Percentiles rank a stretch among this genome's conserved stretches.
Conservation (phyloP, 2,329 filamentous ascomycete genomes). For the Colletotrichum sp. region DNA sequence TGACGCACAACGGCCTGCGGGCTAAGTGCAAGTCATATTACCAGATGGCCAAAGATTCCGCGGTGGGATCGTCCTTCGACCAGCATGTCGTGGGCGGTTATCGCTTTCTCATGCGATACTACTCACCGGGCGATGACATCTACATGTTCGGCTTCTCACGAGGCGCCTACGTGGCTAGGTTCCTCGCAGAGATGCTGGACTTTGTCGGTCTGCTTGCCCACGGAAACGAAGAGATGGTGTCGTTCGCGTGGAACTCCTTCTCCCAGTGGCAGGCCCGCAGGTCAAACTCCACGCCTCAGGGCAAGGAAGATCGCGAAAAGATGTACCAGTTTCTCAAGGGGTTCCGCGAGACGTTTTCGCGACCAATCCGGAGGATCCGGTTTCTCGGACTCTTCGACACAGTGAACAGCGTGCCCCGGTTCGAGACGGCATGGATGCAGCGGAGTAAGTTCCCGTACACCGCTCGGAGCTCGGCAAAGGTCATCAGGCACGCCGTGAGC, state of each 20-base stretch:
- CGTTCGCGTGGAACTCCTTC: conserved; percentile 85
- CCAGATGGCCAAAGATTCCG: conserved; percentile 77
- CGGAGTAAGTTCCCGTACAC: conserved; percentile 78
- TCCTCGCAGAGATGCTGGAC: conserved; percentile 84
- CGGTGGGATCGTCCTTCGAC: conserved; percentile 80
- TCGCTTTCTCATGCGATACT: conserved; percentile 78
- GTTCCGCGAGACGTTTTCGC: conserved; percentile 81
- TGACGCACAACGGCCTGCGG: conserved; percentile 61
- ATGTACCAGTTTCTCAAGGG: conserved; percentile 79
- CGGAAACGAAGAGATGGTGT: conserved; percentile 85
- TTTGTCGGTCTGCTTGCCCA: conserved; percentile 80
- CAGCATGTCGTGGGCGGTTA: conserved; percentile 86
- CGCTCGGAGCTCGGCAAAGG: conserved; percentile 59
- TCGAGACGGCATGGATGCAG: conserved; percentile 80
- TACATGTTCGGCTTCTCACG: conserved; percentile 79
- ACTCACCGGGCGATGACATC: conserved; percentile 67
- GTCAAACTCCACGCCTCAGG: conserved; percentile 39
- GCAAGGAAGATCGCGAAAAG: conserved; percentile 55
- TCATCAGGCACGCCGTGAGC: conserved; percentile 72
- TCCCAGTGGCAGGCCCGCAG: conserved; percentile 72
- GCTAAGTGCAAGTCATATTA: conserved; percentile 71
- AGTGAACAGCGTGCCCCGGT: conserved; percentile 79
- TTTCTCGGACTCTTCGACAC: conserved; percentile 85
- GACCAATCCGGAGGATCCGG: conserved; percentile 74
- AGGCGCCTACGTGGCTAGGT: conserved; percentile 76